Evolutionary conservation across 2,329 filamentous ascomycete species (phyloP).

Genomic region (Paecilomyces niveus): DNA sequence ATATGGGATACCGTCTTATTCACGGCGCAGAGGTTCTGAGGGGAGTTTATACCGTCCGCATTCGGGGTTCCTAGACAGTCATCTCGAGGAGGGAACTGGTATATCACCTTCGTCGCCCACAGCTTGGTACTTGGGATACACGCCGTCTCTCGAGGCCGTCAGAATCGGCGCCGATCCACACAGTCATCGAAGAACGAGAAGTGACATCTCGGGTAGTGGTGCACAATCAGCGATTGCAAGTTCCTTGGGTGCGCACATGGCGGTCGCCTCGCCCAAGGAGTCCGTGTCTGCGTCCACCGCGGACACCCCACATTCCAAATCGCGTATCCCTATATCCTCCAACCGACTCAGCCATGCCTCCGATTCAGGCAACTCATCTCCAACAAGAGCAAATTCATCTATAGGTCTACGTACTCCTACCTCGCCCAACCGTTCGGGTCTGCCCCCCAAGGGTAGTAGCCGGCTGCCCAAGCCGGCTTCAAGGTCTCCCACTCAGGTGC

Average conservation of each 20-base stretch:
- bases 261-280: slow-evolving; percentile 22
- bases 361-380: slow-evolving; percentile 33
- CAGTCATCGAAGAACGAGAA: slow-evolving; percentile 39
- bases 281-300: slow-evolving; percentile 16
- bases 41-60: slow-evolving; percentile 55
- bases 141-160: slow-evolving; percentile 36
- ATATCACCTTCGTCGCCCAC: slow-evolving; percentile 58
- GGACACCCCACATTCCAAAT: slow-evolving; percentile 30
- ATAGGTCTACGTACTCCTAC: slow-evolving; percentile 21
- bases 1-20: slow-evolving; percentile 53
- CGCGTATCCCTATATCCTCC: slow-evolving; percentile 40
- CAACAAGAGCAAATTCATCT: slow-evolving; percentile 26
- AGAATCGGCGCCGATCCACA: slow-evolving; percentile 16
- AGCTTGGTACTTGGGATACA: slow-evolving; percentile 54
- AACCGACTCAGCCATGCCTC: slow-evolving; percentile 33
- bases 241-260: slow-evolving; percentile 26
- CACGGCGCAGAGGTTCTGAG: slow-evolving; percentile 61
- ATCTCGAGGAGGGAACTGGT: slow-evolving; percentile 32
- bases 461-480: slow-evolving; percentile 34
- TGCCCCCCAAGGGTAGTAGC: slow-evolving; percentile 34
- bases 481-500: slow-evolving; percentile 18
- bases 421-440: slow-evolving; percentile 19
- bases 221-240: slow-evolving; percentile 19
- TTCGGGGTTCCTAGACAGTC: slow-evolving; percentile 34
- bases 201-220: slow-evolving; percentile 48